Evolutionary conservation across 1,284 basidiomycete genomes (phyloP), one percentile per base, ranked within the genome.

Genomic region (Thelephora terrestris): DNA sequence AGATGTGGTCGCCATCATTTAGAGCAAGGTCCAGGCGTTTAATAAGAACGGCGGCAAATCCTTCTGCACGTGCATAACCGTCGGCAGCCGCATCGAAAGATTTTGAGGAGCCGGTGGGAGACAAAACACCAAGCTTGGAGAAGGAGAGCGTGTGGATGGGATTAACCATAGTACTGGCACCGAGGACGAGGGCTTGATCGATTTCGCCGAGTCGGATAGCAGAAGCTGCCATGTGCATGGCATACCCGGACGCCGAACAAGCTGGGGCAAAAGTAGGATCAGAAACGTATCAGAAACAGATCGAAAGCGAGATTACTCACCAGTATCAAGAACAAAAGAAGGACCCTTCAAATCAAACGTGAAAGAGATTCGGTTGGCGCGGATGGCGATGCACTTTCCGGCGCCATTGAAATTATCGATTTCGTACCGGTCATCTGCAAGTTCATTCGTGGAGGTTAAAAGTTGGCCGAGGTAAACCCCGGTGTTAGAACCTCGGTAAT

Each of bases 401-500:
- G 61, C 49, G 38, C 59, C 59, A 20, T 54, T 60, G 47, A 55
- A 58, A 34, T 55, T 62, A 45, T 53, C 50, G 5, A 62, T 51
- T 45, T 61, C 61, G 36, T 50, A 42, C 14, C 60, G 59, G 12
- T 61, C 60, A 18, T 61, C 61, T 25, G 58, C 53, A 5, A 61
- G 53, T 50, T 63, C 61, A 24, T 60, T 57, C 12, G 50, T 51
- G 7, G 61, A 59, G 2, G 55, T 59, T 43, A 60, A 53, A 20
- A 61, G 18, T 46, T 62, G 61, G 4, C 54, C 64, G 35, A 63
- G 59, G 46, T 52, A 66, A 16, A 66, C 62, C 1, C 61, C 63
- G 4, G 61, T 67, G 2, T 62, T 63, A 12, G 59, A 63, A 21
- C 58, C 64, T 43, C 57, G 56, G 52, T 59, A 65, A 47, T 66